phyloP scores from a whole-genome alignment of 768 basidiomycete species.

The Pholiota molesta region DNA sequence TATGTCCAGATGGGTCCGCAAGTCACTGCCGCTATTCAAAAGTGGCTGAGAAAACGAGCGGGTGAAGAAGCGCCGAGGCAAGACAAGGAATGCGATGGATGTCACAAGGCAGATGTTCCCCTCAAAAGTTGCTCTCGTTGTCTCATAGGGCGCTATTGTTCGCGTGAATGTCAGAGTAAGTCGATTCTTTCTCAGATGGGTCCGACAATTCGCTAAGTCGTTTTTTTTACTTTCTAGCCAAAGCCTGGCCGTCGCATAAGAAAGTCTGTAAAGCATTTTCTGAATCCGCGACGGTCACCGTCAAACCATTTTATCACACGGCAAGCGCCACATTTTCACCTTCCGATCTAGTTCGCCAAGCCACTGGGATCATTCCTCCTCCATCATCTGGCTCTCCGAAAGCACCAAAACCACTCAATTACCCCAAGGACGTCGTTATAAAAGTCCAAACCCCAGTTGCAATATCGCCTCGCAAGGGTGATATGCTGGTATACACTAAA shows the following conservation, averaged over 20 bases:
- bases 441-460: conserved; percentile 52
- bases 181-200: background rate
- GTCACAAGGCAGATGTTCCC: conserved; percentile 26
- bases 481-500: conserved; percentile 48
- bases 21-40: conserved; percentile 44
- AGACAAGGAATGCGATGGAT: conserved; percentile 49
- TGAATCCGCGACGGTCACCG: conserved; percentile 42
- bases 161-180: conserved; percentile 56
- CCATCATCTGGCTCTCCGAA: background rate
- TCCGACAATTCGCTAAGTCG: background rate
- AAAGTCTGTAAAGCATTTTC: conserved; percentile 47
- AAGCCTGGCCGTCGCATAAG: conserved; percentile 54
- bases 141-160: conserved; percentile 52
- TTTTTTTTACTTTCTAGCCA: conserved; percentile 22
- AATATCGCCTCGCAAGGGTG: background rate
- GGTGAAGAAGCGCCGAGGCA: conserved; percentile 45
- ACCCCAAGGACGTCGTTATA: conserved; percentile 47
- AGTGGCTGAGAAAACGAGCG: conserved; percentile 49
- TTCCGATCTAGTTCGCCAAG: conserved; percentile 15
- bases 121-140: conserved; percentile 50
- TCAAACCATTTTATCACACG: conserved; percentile 45
- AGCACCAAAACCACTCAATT: conserved; percentile 7
- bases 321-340: conserved; percentile 11
- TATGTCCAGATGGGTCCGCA: conserved; percentile 42
- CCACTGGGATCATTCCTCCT: background rate